Base-by-base conservation (phyloP, 495 filamentous ascomycete genomes). In the Penicillium cosmopolitanum region DNA sequence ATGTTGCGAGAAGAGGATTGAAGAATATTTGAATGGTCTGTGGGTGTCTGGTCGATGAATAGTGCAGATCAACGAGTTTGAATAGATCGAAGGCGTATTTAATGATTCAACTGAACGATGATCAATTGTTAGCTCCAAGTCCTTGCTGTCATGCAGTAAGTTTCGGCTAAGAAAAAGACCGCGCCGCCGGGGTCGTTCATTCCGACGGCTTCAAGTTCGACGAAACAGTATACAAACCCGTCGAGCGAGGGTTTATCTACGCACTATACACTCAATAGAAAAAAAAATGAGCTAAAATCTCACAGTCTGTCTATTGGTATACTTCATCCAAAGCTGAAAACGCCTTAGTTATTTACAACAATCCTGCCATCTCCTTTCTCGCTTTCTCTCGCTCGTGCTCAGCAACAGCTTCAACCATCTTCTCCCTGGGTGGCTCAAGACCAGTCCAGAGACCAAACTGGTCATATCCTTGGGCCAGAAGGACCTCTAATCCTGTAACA, bases 381-480 rank as follows among this genome's bases (percentile, higher is more conserved):
- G 43, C 43, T 18, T 36, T 36, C 33, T 60, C 38, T n/a, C 25
- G 35, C 51, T 65, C 65, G 34, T 62, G 56, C 1, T 21, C 38
- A 36, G 43, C 38, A 55, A 63, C 51, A 1, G 56, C 59, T n/a
- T 67, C 56, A 11, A 19, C 35, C 53, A 63, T 67, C 18, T 50
- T 38, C 23, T 60, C 38, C 12, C 36, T 58, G 0, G 65, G 62
- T 0, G 59, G 33, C 28, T 68, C 58, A 25, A 83, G 73, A 3
- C 85, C 87, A 1, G 87, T 87, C 77, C 89, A 89, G 34, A 91
- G 71, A 63, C 87, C 80, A 68, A 89, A 91, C 33, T 89, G 87
- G 50, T 87, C 87, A 71, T 85, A 89, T 12, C 82, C 88, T 76
- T 89, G 88, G 65, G 89, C 85, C 2, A 84, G 80, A 15, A 92